A percentile compares a stretch with the other conserved stretches of the same genome.
Evolutionary conservation across 306 rosid species (phyloP).

Genomic region (Nissolia schottii): DNA sequence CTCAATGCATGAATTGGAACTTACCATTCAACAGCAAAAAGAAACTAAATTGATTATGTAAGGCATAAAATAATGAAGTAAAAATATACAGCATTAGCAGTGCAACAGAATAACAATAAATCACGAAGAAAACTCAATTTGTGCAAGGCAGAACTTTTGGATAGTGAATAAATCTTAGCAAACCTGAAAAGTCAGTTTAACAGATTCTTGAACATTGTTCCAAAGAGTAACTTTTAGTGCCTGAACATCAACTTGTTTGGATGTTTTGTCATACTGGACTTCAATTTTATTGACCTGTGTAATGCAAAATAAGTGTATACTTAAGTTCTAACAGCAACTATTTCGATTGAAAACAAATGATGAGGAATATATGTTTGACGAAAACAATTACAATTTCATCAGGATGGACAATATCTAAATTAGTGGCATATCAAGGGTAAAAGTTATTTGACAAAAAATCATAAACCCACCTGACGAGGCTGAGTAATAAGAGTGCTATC

Average conservation of each 20-base stretch:
- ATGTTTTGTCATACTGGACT: conserved; percentile 90
- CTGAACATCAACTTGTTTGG: conserved; percentile 94
- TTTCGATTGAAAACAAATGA: background rate
- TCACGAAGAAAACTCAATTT: background rate
- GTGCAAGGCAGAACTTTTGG: background rate
- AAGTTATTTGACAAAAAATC: background rate
- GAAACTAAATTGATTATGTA: background rate
- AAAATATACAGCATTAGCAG: background rate
- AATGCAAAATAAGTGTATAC: conserved; percentile 24
- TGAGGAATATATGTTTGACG: background rate
- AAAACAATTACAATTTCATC: background rate
- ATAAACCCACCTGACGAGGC: conserved; percentile 83
- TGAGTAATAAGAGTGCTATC: conserved; percentile 63
- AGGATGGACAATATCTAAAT: background rate
- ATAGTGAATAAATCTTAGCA: conserved; percentile 8
- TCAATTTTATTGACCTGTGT: conserved; percentile 83
- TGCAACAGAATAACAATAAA: background rate
- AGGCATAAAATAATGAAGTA: background rate
- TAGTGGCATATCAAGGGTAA: background rate
- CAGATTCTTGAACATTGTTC: conserved; percentile 66
- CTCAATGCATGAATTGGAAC: conserved; percentile 15
- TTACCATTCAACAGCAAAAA: background rate
- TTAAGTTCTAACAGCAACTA: conserved; percentile 3
- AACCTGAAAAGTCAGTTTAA: conserved; percentile 51
- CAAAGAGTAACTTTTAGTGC: conserved; percentile 76